A percentile compares a stretch with the other conserved stretches of the same genome.
These are phyloP conservation scores for Kodamaea arcana DNA, from an alignment of 1,139 yeast genomes.

Conservation along the genomic window DNA sequence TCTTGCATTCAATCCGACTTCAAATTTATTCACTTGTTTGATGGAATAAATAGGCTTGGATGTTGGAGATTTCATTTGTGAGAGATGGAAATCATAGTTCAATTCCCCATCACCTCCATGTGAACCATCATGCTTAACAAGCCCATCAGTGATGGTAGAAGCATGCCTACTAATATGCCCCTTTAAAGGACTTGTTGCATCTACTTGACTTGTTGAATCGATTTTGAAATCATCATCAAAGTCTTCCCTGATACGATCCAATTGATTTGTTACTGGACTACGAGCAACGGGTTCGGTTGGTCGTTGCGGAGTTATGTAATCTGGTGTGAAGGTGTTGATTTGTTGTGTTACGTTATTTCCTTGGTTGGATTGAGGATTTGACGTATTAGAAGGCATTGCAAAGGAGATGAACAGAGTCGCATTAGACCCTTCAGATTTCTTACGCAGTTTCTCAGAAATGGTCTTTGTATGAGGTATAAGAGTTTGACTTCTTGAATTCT, in stretches of 20 bases:
- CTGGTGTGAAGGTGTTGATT: slow-evolving; percentile 6
- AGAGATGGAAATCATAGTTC: too few species aligned
- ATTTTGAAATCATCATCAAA: slow-evolving; percentile 6
- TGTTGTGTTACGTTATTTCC: slow-evolving; percentile 17
- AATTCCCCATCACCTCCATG: slow-evolving; percentile 1
- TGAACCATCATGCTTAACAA: background rate
- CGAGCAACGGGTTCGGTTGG: slow-evolving; percentile 41
- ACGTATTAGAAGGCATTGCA: slow-evolving; percentile 14
- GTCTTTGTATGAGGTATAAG: slow-evolving; percentile 13
- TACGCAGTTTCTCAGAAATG: too few species aligned
- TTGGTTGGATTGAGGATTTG: too few species aligned
- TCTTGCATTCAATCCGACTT: slow-evolving; percentile 20
- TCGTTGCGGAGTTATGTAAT: slow-evolving; percentile 38
- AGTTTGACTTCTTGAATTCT: slow-evolving; percentile 19
- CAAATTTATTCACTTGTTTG: slow-evolving; percentile 28
- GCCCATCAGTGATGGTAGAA: slow-evolving; percentile 1
- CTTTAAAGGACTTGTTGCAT: slow-evolving; percentile 24
- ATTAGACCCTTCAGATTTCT: too few species aligned
- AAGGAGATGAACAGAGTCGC: too few species aligned
- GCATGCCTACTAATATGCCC: slow-evolving; percentile 9
- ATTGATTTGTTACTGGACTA: slow-evolving; percentile 39
- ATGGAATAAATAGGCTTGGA: slow-evolving; percentile 36
- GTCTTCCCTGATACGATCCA: slow-evolving; percentile 20
- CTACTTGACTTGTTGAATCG: slow-evolving; percentile 12
- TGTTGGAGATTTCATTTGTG: slow-evolving; percentile 22